These are phyloP conservation scores for Primulina huaijiensis DNA, from an alignment of 257 asterid genomes.

Conservation along the genomic window DNA sequence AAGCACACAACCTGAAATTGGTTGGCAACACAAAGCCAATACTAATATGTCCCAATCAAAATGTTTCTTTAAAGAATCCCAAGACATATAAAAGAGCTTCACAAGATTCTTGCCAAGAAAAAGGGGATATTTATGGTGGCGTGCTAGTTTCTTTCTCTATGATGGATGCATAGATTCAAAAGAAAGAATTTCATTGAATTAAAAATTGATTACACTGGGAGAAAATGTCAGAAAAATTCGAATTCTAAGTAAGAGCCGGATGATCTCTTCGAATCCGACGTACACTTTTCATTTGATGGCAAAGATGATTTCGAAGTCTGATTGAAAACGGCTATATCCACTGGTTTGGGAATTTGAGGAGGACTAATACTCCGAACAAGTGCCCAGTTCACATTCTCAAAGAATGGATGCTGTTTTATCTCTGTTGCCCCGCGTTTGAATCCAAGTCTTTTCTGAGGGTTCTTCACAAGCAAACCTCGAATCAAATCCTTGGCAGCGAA, in stretches of 20 bases:
- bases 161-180: too few relatives aligned
- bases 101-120: too few relatives aligned
- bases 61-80: too few relatives aligned
- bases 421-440: conserved; percentile 78
- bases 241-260: conserved; percentile 83
- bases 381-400: conserved; percentile 86
- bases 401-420: conserved; percentile 85
- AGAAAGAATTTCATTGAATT: too few relatives aligned
- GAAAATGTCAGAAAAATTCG: conserved; percentile 61
- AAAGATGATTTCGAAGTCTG: conserved; percentile 42
- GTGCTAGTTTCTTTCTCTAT: too few relatives aligned
- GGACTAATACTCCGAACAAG: conserved; percentile 73
- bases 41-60: too few relatives aligned
- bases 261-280: conserved; percentile 57
- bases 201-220: too few relatives aligned
- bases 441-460: conserved; percentile 82
- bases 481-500: conserved; percentile 83
- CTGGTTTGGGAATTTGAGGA: conserved; percentile 69
- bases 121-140: too few relatives aligned
- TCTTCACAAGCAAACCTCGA: conserved; percentile 76
- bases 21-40: too few relatives aligned
- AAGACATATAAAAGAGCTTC: too few relatives aligned
- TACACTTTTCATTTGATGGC: conserved; percentile 42
- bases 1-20: neutral
- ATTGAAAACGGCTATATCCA: conserved; percentile 50